These are phyloP conservation scores for Plectosphaerella cucumerina DNA, from an alignment of 2,329 filamentous ascomycete genomes.

Conservation along the genomic window DNA sequence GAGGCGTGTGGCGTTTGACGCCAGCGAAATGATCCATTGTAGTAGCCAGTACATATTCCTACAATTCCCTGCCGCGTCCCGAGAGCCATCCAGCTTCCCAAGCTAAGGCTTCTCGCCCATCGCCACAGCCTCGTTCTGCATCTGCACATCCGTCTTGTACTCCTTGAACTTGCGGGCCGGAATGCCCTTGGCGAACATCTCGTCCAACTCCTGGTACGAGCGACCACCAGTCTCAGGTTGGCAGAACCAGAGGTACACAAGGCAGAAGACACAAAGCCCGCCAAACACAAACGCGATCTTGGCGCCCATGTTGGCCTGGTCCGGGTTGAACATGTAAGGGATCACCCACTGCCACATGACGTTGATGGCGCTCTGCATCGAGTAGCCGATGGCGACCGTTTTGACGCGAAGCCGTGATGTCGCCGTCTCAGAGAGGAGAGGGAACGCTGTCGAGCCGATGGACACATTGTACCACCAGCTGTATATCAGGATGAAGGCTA, in stretches of 20 bases:
- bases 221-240: constrained; percentile 28
- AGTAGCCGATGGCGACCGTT: constrained; percentile 32
- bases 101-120: not conserved
- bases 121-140: constrained; percentile 4
- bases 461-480: constrained; percentile 33
- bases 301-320: constrained; percentile 25
- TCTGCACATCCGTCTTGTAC: constrained; percentile 11
- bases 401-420: constrained; percentile 32
- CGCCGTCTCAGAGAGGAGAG: constrained; percentile 31
- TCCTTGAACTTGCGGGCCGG: constrained; percentile 19
- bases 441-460: constrained; percentile 34
- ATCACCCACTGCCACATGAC: constrained; percentile 11
- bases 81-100: not conserved
- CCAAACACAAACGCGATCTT: constrained; percentile 38
- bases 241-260: constrained; percentile 27
- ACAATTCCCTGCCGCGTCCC: not conserved
- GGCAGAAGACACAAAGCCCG: constrained; percentile 21
- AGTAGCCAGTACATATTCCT: not conserved
- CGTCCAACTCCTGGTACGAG: constrained; percentile 20
- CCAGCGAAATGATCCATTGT: too few relatives aligned
- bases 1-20: too few relatives aligned
- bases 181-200: constrained; percentile 19
- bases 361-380: constrained; percentile 21
- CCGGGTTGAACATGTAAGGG: constrained; percentile 19
- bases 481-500: constrained; percentile 32